These are phyloP conservation scores for Penicillium sclerotiorum DNA, from an alignment of 2,329 filamentous ascomycete species.

Conservation along the genomic window DNA sequence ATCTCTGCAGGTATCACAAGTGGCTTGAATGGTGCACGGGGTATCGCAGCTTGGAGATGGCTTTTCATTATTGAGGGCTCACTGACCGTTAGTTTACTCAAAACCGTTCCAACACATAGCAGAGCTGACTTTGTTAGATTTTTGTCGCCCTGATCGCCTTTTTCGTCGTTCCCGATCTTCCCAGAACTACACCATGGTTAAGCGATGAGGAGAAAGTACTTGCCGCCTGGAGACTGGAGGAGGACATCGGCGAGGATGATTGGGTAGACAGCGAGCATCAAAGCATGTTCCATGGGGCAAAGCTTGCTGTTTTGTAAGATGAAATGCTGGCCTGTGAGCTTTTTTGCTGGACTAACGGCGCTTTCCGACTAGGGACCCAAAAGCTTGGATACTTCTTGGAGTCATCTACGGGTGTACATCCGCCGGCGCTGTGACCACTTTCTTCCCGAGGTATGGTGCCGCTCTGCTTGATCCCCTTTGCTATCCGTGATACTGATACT, in stretches of 20 bases:
- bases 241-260: constrained; percentile 14
- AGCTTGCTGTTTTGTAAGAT: constrained; percentile 16
- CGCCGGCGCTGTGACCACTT: constrained; percentile 19
- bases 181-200: constrained; percentile 8
- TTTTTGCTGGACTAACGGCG: neutral
- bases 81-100: constrained; percentile 1
- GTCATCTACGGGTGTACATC: constrained; percentile 19
- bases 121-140: constrained; percentile 1
- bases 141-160: constrained; percentile 5
- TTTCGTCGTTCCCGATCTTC: constrained; percentile 11
- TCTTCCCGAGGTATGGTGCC: constrained; percentile 17
- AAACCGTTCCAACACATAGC: neutral
- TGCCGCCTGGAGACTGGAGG: constrained; percentile 10
- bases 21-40: constrained; percentile 1
- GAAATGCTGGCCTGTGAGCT: neutral
- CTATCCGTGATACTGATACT: neutral
- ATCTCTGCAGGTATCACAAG: constrained; percentile 65
- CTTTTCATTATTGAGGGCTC: constrained; percentile 10
- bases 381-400: constrained; percentile 19
- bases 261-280: constrained; percentile 18
- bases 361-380: constrained; percentile 10
- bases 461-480: neutral
- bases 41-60: constrained; percentile 10
- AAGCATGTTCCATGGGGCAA: constrained; percentile 17
- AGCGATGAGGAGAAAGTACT: constrained; percentile 7